These are phyloP conservation scores for Pseudocercospora crystallina DNA, from an alignment of 2,329 filamentous ascomycete species.

Conservation along the genomic window DNA sequence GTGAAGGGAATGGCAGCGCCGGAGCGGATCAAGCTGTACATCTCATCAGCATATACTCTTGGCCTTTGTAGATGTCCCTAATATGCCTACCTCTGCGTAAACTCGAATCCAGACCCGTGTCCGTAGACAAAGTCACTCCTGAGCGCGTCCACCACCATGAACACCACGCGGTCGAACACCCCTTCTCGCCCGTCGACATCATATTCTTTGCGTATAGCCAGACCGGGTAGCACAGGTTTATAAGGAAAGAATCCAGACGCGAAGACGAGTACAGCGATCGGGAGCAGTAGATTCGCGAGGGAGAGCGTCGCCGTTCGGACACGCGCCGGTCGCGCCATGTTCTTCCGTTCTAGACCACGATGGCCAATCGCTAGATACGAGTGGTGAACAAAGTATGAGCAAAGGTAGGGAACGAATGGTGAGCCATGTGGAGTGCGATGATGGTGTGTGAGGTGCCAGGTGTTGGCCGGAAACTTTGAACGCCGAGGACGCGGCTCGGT, in stretches of 20 bases:
- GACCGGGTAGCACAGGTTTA: slow-evolving; percentile 85
- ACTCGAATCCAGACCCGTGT: slow-evolving; percentile 75
- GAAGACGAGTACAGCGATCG: slow-evolving; percentile 67
- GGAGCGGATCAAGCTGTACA: slow-evolving; percentile 71
- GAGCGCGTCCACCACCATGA: slow-evolving; percentile 97
- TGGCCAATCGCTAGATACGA: too few relatives aligned
- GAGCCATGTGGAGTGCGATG: too few relatives aligned
- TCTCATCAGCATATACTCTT: slow-evolving; percentile 5
- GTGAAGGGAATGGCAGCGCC: slow-evolving; percentile 90
- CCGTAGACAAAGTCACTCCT: slow-evolving; percentile 94
- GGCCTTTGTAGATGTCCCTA: neutral
- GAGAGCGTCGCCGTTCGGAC: slow-evolving; percentile 46
- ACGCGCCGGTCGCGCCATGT: slow-evolving; percentile 22
- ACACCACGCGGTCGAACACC: slow-evolving; percentile 84
- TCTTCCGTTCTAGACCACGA: too few relatives aligned
- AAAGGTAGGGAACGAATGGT: too few relatives aligned
- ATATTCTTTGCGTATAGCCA: slow-evolving; percentile 54
- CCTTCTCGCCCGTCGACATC: slow-evolving; percentile 51
- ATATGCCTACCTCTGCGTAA: slow-evolving; percentile 74
- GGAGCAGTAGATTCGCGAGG: slow-evolving; percentile 74
- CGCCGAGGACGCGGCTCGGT: too few relatives aligned
- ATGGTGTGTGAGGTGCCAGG: too few relatives aligned
- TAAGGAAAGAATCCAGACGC: slow-evolving; percentile 95
- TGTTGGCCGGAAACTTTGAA: too few relatives aligned
- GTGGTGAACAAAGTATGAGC: too few relatives aligned